Evolutionary conservation across 495 filamentous ascomycete species (phyloP), one percentile per base, ranked within the genome.

Genomic region (Clohesyomyces aquaticus): DNA sequence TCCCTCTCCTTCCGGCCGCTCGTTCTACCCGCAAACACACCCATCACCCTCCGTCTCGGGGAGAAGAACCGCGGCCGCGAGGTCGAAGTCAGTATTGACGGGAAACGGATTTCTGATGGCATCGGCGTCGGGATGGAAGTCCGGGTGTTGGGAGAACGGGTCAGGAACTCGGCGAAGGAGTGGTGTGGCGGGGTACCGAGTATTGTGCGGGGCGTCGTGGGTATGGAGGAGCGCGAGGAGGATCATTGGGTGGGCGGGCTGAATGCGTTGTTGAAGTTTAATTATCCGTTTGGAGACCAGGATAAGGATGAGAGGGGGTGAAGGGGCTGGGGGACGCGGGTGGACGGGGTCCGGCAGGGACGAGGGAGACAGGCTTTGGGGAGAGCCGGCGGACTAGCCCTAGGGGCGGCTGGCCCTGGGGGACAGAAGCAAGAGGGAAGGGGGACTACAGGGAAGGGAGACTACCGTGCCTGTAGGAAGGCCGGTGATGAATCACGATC

Each of bases 201-300:
- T 68, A 85, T 91, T 19, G 88, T 88, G 68, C 77, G 1, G 72
- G 75, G 47, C 2, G 76, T 68, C 59, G 76, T 71, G 23, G 74
- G 54, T 26, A 74, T 72, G 42, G 77, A 75, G 21, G 76, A 73
- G 63, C 54, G 16, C 77, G 81, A 65, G 22, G 85, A 87, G 65
- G 94, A 98, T 74, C 90, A 91, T 14, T 98, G 95, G 95, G 94
- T 98, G 16, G 94, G 93, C 0, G 94, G 95, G 6, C 75, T 98
- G 75, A 98, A 97, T 76, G 90, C 90, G 50, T 72, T 98, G 68
- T 78, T 98, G 70, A 98, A 98, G 78, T 98, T 98, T 70, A 98
- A 98, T 73, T 89, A 96, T 78, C 92, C 95, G 2, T 97, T 98
- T 79, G 94, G 94, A 0, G 91, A 96, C 71, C 81, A 87, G 65